Evolutionary conservation across 179 eudicot genomes (phyloP).

Genomic region (Corrigiola litoralis): DNA sequence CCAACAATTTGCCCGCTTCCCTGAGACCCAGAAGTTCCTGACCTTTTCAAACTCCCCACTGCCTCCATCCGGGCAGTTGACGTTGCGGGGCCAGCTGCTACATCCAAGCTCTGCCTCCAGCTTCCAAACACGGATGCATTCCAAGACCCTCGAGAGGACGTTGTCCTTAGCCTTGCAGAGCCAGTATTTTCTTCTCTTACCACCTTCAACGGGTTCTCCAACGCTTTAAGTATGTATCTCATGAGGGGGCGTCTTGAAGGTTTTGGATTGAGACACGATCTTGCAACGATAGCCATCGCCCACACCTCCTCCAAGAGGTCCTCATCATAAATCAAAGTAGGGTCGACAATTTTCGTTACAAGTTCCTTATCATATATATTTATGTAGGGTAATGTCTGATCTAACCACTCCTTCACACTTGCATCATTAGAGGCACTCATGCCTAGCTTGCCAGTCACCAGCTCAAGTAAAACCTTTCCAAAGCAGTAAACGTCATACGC

Average conservation of each 20-base stretch:
- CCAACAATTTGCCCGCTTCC: slow-evolving; percentile 50
- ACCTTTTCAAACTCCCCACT: slow-evolving; percentile 35
- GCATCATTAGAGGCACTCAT: slow-evolving; percentile 50
- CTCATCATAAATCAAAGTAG: slow-evolving; percentile 64
- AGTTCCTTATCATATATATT: slow-evolving; percentile 67
- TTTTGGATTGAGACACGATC: slow-evolving; percentile 77
- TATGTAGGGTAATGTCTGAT: slow-evolving; percentile 49
- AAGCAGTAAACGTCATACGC: slow-evolving; percentile 85
- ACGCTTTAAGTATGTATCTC: slow-evolving; percentile 73
- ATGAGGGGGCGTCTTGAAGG: slow-evolving; percentile 74
- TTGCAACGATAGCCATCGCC: slow-evolving; percentile 87
- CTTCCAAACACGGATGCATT: slow-evolving; percentile 76
- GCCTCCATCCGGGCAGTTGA: slow-evolving; percentile 36
- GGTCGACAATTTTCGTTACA: slow-evolving; percentile 67
- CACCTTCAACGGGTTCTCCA: slow-evolving; percentile 88
- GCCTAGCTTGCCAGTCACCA: slow-evolving; percentile 79
- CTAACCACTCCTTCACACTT: slow-evolving; percentile 52
- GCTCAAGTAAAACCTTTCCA: slow-evolving; percentile 78
- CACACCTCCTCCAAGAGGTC: slow-evolving; percentile 88
- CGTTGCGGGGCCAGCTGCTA: slow-evolving; percentile 20
- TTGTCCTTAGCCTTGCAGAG: slow-evolving; percentile 58
- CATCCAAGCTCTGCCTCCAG: slow-evolving; percentile 72
- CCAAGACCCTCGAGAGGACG: slow-evolving; percentile 76
- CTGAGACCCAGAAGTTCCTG: slow-evolving; percentile 64
- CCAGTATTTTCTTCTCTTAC: slow-evolving; percentile 64